Base-by-base conservation (phyloP, 352 stramenopile genomes). In the Globisporangium cylindrosporum region DNA sequence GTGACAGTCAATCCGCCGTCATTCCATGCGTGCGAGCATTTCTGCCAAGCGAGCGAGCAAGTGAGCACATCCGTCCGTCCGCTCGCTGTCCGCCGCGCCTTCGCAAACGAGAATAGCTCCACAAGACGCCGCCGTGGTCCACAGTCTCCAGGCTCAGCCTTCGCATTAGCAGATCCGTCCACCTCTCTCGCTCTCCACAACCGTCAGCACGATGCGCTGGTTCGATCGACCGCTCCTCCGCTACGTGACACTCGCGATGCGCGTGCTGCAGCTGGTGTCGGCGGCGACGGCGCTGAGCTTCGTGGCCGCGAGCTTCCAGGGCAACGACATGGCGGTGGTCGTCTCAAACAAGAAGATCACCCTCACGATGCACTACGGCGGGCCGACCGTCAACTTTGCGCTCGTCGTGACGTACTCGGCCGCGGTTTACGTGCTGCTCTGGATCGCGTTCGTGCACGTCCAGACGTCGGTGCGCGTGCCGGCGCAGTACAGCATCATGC, bases 321-420 rank as follows among this genome's bases (percentile, higher is more conserved):
- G 66, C 53, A 59, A 74, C 20, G 80, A 62, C 20, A 38, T 86
- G 15, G 62, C 64, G 0, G 49, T 87, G 38, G 24, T 57, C 3
- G 64, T 56, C 9, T 32, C 69, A 0, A 61, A 69, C 1, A 66
- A 82, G 0, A 68, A 79, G 24, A 18, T 93, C 63, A 78, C 77
- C 8, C 73, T 87, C 46, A 81, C 84, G 8, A 76, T 85, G 56
- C 81, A 87, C 64, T 82, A 83, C 57, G 84, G 84, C 55, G 81
- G 84, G 9, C 81, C 84, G 24, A 70, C 74, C 14, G 69, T 86
- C 25, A 90, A 79, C 67, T 91, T 91, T 61, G 76, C 79, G 59
- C 67, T 93, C 58, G 54, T 93, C 43, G 77, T 90, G 48, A 83
- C 76, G 38, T 93, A 87, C 68, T 76, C 78, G 8, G 79, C 82